These are phyloP conservation scores for Pseudogymnoascus sp. DNA, from an alignment of 2,329 filamentous ascomycete genomes.

Conservation along the genomic window DNA sequence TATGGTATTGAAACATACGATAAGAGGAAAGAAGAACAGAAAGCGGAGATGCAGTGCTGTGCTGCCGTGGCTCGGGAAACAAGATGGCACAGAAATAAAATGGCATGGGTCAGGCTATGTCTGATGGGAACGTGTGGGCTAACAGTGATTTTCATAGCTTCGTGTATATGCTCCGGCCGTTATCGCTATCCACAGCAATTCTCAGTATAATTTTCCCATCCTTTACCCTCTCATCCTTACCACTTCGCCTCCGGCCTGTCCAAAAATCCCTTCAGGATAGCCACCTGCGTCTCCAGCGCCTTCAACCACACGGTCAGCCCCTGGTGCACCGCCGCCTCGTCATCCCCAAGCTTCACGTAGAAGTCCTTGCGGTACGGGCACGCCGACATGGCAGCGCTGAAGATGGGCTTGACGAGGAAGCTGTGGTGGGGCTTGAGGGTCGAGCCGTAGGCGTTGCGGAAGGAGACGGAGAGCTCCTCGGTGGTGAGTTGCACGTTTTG, in stretches of 20 bases:
- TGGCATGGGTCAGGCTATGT: not conserved
- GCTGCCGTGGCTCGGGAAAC: conserved; percentile 29
- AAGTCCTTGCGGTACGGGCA: conserved; percentile 92
- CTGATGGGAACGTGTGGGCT: not conserved
- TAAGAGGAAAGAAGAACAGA: not conserved
- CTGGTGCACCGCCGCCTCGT: conserved; percentile 51
- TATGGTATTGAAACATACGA: not conserved
- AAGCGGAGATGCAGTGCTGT: conserved; percentile 2
- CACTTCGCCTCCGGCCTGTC: conserved; percentile 39
- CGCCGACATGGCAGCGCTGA: conserved; percentile 85
- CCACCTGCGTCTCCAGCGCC: conserved; percentile 69
- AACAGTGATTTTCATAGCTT: not conserved
- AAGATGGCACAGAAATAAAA: too few species aligned
- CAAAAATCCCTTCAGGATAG: conserved; percentile 62
- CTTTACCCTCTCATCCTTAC: conserved; percentile 17
- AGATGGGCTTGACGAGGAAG: conserved; percentile 84
- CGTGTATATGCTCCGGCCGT: not conserved
- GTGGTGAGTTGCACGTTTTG: conserved; percentile 60
- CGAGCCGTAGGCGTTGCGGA: conserved; percentile 72
- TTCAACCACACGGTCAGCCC: conserved; percentile 64
- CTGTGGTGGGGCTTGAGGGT: conserved; percentile 90
- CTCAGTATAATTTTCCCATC: not conserved
- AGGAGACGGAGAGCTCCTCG: conserved; percentile 77
- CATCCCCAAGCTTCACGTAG: conserved; percentile 73
- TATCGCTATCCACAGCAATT: not conserved